phyloP scores from a whole-genome alignment of 2,329 filamentous ascomycete genomes.

The Microsporum canis region DNA sequence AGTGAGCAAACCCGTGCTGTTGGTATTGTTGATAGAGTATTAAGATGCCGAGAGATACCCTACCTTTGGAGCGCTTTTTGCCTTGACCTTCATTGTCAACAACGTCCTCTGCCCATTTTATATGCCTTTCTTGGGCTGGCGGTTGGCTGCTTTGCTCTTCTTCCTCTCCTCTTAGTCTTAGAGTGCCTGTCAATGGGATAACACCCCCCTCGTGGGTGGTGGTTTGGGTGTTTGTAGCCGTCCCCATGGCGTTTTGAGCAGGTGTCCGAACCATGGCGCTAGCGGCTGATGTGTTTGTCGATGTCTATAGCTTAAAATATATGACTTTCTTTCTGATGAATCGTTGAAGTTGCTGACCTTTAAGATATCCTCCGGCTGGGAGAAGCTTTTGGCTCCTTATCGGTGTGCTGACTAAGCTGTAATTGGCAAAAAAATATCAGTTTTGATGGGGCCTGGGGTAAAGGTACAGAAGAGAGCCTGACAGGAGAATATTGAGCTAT shows the following conservation, averaged over 20 bases:
- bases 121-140: constrained; percentile 36
- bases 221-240: background rate
- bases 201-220: background rate
- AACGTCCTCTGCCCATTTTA: constrained; percentile 87
- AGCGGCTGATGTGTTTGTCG: background rate
- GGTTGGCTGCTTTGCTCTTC: background rate
- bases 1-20: background rate
- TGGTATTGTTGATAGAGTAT: background rate
- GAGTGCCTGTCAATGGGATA: constrained; percentile 8
- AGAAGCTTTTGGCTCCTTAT: background rate
- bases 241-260: background rate
- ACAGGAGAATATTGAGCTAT: background rate
- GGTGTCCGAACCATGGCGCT: background rate
- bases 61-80: constrained; percentile 89
- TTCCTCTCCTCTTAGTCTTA: constrained; percentile 13
- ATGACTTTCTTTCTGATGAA: background rate
- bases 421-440: background rate
- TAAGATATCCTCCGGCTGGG: background rate
- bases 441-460: background rate
- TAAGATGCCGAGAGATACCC: constrained; percentile 7
- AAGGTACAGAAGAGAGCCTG: background rate
- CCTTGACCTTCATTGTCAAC: constrained; percentile 92
- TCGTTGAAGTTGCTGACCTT: background rate
- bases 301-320: background rate
- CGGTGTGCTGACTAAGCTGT: background rate